Percentiles rank a stretch among this genome's conserved stretches.
Conservation (phyloP, 257 asterid species). For the Asclepias syriaca region DNA sequence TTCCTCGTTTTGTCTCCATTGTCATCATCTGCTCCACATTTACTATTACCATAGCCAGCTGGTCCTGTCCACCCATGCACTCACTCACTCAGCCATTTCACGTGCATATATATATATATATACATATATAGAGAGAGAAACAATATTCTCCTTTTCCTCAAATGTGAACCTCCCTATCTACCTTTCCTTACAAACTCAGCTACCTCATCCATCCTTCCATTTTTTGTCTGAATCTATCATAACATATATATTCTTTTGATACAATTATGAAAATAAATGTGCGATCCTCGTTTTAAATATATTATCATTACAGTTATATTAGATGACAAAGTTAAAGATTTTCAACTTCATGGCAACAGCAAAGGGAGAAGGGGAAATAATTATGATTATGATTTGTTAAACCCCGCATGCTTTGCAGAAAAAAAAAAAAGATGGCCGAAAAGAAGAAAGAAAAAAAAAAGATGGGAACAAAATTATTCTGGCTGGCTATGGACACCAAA, state of each 20-base stretch:
- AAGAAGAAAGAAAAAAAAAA: not conserved
- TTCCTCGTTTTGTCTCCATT: conserved; percentile 7
- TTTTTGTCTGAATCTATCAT: no score
- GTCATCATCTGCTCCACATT: not conserved
- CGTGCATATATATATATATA: conserved; percentile 4
- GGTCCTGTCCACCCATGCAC: conserved; percentile 3
- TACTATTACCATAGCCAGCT: conserved; percentile 5
- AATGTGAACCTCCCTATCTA: not conserved
- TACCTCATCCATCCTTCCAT: not conserved
- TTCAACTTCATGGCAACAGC: conserved; percentile 2
- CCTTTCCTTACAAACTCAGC: no score
- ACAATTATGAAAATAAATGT: no score
- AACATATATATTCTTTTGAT: no score
- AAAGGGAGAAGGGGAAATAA: not conserved
- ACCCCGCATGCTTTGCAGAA: conserved; percentile 20
- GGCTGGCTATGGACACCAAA: conserved; percentile 13
- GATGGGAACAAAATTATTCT: conserved; percentile 20
- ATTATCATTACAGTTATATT: not conserved
- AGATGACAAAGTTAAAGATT: conserved; percentile 11
- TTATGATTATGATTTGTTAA: conserved; percentile 15
- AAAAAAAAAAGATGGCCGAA: not conserved
- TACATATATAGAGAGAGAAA: no score
- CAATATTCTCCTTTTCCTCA: conserved; percentile 10
- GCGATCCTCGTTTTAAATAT: no score
- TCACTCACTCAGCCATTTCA: conserved; percentile 7